phyloP scores from a whole-genome alignment of 371 early-diverging fungal genomes.

The Paraphysoderma sedebokerense region DNA sequence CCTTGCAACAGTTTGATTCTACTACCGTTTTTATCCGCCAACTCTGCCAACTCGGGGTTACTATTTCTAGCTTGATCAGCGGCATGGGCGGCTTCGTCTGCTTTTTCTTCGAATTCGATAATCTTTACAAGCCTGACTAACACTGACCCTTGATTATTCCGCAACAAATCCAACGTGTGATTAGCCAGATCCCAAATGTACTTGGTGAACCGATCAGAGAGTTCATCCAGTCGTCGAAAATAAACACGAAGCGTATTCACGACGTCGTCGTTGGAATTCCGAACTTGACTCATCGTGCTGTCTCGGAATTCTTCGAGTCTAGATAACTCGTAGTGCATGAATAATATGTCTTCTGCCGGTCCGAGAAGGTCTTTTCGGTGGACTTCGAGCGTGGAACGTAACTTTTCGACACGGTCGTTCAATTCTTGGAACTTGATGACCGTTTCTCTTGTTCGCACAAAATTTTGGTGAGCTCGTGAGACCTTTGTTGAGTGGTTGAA shows the following conservation, averaged over 20 bases:
- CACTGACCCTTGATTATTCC: constrained; percentile 39
- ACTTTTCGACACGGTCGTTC: constrained; percentile 51
- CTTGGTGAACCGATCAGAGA: constrained; percentile 59
- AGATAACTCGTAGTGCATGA: constrained; percentile 73
- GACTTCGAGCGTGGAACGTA: constrained; percentile 48
- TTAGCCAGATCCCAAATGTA: constrained; percentile 70
- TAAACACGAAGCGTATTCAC: constrained; percentile 57
- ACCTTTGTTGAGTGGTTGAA: constrained; percentile 25
- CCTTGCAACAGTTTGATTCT: too few relatives aligned
- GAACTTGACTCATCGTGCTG: constrained; percentile 55
- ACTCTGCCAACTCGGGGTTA: constrained; percentile 32
- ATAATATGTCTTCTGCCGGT: constrained; percentile 53
- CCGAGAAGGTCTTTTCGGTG: constrained; percentile 42
- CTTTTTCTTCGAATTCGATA: constrained; percentile 74
- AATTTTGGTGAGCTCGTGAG: constrained; percentile 79
- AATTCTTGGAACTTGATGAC: constrained; percentile 69
- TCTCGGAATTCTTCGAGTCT: constrained; percentile 74
- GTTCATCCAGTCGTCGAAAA: constrained; percentile 60
- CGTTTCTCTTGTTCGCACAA: constrained; percentile 66
- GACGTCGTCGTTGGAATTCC: constrained; percentile 56
- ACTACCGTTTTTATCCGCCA: constrained; percentile 2
- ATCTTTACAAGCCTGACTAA: constrained; percentile 75
- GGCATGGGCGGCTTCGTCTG: constrained; percentile 55
- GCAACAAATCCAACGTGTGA: constrained; percentile 56
- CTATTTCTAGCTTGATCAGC: constrained; percentile 32